Evolutionary conservation across 805 yeast species (phyloP), one percentile per base, ranked within the genome.

Genomic region (Yamadazyma philogaea): DNA sequence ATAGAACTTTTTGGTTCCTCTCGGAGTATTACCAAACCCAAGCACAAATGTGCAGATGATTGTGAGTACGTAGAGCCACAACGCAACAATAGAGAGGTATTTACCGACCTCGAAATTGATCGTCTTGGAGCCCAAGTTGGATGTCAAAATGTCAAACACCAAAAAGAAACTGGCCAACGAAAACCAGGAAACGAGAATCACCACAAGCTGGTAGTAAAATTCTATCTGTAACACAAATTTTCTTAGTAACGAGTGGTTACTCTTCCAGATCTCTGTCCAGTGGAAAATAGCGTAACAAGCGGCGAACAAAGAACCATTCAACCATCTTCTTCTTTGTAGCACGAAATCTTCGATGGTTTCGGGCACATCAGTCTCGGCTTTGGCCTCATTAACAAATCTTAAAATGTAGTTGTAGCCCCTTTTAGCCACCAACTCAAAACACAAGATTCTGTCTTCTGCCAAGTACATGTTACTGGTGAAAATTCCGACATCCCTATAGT

Each of bases 241-340:
- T 55, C 99, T 76, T n/a, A 78, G 51, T 7, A 75, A 56, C 2
- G 96, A 84, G 63, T 93, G 99, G 53, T 82, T 85, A 0, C 96
- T 87, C 47, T 77, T 70, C 96, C 96, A 91, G 43, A 93, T 85
- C 53, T 86, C 85, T 43, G 80, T 75, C 75, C 90, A 87, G 60
- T 90, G 95, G 43, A 86, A 57, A 50, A 87, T 87, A 2, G 97
- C 82, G 60, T 85, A 93, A 42, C 90, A 71, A 3, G 98, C 98
- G 0, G 99, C 98, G 68, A 93, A 93, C 59, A 93, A 78, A 2
- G 99, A 95, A 61, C 99, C 99, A 63, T 91, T 91, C 47, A 91
- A 76, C 99, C 99, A 91, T 72, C 99, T 82, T 70, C 99, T 84
- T 70, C 99, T 83, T 69, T 91, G 99, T 43, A 93, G 79, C 40